Evolutionary conservation across 257 asterid species (phyloP), one percentile per base, ranked within the genome.

Genomic region (Nicotiana undulata): DNA sequence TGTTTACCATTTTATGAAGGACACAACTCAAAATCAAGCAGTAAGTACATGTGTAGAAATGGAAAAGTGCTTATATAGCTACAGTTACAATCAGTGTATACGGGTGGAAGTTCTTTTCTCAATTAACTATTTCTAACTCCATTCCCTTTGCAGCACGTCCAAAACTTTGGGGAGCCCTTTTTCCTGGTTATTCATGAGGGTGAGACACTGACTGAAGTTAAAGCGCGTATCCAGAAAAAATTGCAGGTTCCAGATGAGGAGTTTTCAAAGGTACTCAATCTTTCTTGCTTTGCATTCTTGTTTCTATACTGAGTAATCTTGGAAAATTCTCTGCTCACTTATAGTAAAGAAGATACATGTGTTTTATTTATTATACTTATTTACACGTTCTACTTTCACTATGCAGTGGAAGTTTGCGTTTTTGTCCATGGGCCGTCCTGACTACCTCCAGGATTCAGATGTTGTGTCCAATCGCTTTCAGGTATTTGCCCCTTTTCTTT

Each of bases 331-430:
- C 15, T 3, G 6, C 55, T 53, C 49, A 28, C 46, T 75, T 16
- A 16, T 28, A 12, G 24, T 9, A 9, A 7, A 49, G 49, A 49
- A 56, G 49, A 26, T 53, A 52, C 18, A 15, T 2, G 18, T 63
- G 16, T 37, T 37, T 44, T 81, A 52, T 32, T 60, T 68, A 18
- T 26, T 51, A 32, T 67, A 26, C 15, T 31, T 51, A 24, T 46
- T 72, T 72, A 74, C 24, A 49, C 22, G 44, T 74, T 74, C 17
- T 82, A 53, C 40, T 46, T 51, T 82, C 26, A 56, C 72, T 78
- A n/a, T 80, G 29, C 87, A 89, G 96, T 92, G 97, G 97, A 91
- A 86, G 90, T 90, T 90, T 85, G 96, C 97, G 17, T 89, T 92
- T 75, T 40, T 90, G 82, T 88, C 94, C 26, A 64, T 87, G 88